Percentiles rank a stretch among this genome's conserved stretches.
phyloP scores from a whole-genome alignment of 257 asterid genomes.

The Solanum dulcamara region DNA sequence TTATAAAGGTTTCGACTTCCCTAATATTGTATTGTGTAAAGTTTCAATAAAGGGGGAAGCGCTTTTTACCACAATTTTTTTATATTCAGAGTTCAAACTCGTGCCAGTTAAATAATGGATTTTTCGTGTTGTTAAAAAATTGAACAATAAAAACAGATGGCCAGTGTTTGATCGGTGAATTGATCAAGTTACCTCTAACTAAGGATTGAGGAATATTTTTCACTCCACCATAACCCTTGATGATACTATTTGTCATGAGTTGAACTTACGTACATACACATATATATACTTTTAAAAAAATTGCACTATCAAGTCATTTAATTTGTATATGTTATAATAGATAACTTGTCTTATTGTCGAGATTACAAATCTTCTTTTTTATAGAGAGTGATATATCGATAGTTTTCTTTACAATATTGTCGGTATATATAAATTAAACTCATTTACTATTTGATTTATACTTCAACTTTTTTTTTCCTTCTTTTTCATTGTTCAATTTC shows the following conservation, averaged over 20 bases:
- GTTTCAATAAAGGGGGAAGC: background rate
- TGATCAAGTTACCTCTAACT: background rate
- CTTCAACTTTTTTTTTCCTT: background rate
- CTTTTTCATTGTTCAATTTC: background rate
- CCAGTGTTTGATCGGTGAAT: too few relatives aligned
- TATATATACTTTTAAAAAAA: background rate
- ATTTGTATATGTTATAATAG: background rate
- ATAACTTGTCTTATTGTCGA: background rate
- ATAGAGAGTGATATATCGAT: background rate
- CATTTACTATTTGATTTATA: background rate
- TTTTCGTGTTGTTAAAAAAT: too few relatives aligned
- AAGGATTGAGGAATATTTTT: background rate
- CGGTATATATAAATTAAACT: background rate
- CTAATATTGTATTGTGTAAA: too few relatives aligned
- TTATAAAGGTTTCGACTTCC: background rate
- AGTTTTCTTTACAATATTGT: background rate
- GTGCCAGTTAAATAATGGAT: too few relatives aligned
- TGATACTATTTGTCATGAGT: background rate
- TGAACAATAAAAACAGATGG: too few relatives aligned
- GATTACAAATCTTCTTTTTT: background rate
- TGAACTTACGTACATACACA: background rate
- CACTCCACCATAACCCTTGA: background rate
- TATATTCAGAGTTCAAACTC: too few relatives aligned
- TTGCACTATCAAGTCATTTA: background rate
- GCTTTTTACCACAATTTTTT: fast-evolving